These are phyloP conservation scores for Albophoma yamanashiensis DNA, from an alignment of 2,329 filamentous ascomycete genomes.

Conservation along the genomic window DNA sequence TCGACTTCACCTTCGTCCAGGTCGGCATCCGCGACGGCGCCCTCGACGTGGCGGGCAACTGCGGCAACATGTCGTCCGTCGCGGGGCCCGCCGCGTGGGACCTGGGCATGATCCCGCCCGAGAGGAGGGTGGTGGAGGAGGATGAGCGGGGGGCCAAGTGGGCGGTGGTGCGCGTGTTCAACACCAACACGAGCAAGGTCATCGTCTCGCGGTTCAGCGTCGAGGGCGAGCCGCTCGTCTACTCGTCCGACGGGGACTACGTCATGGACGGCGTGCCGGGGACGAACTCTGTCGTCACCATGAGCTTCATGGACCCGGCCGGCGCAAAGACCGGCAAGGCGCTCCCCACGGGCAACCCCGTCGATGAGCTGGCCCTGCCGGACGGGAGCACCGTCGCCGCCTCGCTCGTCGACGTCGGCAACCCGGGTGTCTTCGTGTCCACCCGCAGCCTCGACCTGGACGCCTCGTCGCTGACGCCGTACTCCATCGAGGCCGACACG, in stretches of 20 bases:
- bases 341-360: constrained; percentile 37
- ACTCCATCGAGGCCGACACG: constrained; percentile 36
- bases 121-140: constrained; percentile 2
- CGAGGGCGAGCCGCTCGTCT: constrained; percentile 20
- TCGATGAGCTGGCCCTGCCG: constrained; percentile 35
- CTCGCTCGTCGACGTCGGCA: constrained; percentile 53
- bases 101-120: constrained; percentile 12
- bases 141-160: constrained; percentile 16
- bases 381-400: constrained; percentile 28
- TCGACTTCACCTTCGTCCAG: constrained; percentile 64
- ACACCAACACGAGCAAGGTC: constrained; percentile 61
- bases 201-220: constrained; percentile 48
- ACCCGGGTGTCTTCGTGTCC: constrained; percentile 52
- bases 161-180: constrained; percentile 48
- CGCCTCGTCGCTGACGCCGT: constrained; percentile 39
- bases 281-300: constrained; percentile 41
- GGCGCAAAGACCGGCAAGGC: constrained; percentile 50
- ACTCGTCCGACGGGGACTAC: constrained; percentile 36
- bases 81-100: constrained; percentile 44
- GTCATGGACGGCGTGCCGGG: constrained; percentile 55
- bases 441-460: constrained; percentile 38
- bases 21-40: constrained; percentile 50
- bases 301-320: constrained; percentile 52
- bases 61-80: constrained; percentile 62
- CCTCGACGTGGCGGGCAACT: constrained; percentile 60